Evolutionary conservation across 768 basidiomycete species (phyloP), one percentile per base, ranked within the genome.

Genomic region (Amylocystis lapponica): DNA sequence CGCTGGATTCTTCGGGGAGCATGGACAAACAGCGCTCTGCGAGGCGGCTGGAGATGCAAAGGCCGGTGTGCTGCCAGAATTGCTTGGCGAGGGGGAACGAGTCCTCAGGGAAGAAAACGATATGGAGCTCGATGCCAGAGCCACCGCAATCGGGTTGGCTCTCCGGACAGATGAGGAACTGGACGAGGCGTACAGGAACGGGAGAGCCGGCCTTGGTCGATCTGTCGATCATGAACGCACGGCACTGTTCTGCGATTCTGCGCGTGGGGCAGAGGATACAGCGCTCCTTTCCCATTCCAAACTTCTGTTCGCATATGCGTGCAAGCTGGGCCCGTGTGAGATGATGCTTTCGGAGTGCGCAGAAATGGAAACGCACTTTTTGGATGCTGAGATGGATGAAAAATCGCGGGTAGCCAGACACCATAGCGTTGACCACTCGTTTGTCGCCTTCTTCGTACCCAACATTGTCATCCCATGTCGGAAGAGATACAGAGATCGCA

Each of bases 1-100:
- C 20, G 2, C 27, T 19, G 12, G 38, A 11, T 13, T 57, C 56
- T 20, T 52, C 74, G 0, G 80, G 75, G 2, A 93, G 70, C 53
- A 90, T 67, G 22, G 79, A 70, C 32, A 98, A 70, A 57, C 87
- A 92, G 45, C 79, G 72, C 46, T 93, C 91, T 4, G 92, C 92
- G 16, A 86, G 66, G 6, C 95, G 81, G 47, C 88, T 92, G 3
- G 87, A 91, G 30, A 99, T 82, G 1, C 94, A 93, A 46, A 86
- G 67, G 0, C 95, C 95, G 0, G 86, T 81, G 60, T 97, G 95
- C 53, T 97, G 94, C 95, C 95, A 98, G 64, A 94, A 97, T 61
- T 91, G 75, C 59, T 88, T 95, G 7, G 89, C 91, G 6, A 83
- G 60, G 8, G 73, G 55, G 53, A 74, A 82, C 3, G 75, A 62